Conservation (phyloP, 1,284 basidiomycete species). For the Phaffia rhodozyma region DNA sequence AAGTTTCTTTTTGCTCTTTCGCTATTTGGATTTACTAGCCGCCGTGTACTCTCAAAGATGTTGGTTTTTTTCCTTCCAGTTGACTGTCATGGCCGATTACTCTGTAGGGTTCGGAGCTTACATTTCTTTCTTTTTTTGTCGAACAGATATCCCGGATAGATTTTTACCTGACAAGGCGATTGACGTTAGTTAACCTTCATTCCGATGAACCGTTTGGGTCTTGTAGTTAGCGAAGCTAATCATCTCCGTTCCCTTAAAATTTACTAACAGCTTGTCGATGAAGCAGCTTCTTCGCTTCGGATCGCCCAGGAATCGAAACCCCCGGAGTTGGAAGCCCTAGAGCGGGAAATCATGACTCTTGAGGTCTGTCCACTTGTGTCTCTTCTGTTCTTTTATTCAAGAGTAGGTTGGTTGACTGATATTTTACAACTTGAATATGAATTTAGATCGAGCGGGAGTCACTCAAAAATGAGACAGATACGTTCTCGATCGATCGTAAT, state of each 20-base stretch:
- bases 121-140: not conserved
- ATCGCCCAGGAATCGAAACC: slow-evolving; percentile 86
- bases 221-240: not conserved
- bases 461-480: slow-evolving; percentile 75
- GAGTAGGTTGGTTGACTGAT: not conserved
- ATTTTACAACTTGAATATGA: not conserved
- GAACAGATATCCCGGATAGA: slow-evolving; percentile 69
- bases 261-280: slow-evolving; percentile 64
- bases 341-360: slow-evolving; percentile 70
- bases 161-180: slow-evolving; percentile 84
- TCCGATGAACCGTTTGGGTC: not conserved
- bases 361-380: slow-evolving; percentile 19
- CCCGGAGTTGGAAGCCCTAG: slow-evolving; percentile 67
- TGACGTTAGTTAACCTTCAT: slow-evolving; percentile 20
- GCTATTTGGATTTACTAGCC: slow-evolving; percentile 36
- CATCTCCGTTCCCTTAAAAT: not conserved
- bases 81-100: not conserved
- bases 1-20: not conserved
- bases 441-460: slow-evolving; percentile 79
- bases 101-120: not conserved
- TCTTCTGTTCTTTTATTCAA: not conserved
- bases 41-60: slow-evolving; percentile 50
- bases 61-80: not conserved
- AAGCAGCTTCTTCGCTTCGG: slow-evolving; percentile 74
- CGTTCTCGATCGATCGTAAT: slow-evolving; percentile 61